Percentiles rank a stretch among this genome's conserved stretches.
These are phyloP conservation scores for Microsporum ferrugineum DNA, from an alignment of 2,329 filamentous ascomycete species.

Conservation along the genomic window DNA sequence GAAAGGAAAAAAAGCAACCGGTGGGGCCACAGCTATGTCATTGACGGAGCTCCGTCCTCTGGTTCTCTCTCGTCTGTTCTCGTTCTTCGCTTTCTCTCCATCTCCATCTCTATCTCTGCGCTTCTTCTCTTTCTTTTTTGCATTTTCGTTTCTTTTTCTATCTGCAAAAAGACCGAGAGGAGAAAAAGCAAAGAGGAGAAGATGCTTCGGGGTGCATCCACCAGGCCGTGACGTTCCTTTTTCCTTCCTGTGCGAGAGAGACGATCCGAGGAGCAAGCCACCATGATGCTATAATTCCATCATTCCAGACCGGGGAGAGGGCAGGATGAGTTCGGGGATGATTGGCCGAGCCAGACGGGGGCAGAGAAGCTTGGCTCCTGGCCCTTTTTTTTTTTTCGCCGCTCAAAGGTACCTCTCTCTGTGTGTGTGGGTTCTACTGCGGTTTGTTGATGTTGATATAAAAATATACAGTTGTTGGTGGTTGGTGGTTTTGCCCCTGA, in stretches of 20 bases:
- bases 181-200: neutral
- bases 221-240: neutral
- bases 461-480: neutral
- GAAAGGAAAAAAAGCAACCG: neutral
- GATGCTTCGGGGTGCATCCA: neutral
- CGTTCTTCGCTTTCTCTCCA: neutral
- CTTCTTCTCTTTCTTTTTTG: neutral
- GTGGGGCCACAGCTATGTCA: slow-evolving; percentile 2
- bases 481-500: neutral
- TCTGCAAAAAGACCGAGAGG: neutral
- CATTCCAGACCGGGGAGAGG: neutral
- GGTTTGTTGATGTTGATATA: neutral
- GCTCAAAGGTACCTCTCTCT: neutral
- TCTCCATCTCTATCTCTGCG: neutral
- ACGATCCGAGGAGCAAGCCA: neutral
- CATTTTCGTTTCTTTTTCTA: neutral
- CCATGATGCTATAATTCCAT: neutral
- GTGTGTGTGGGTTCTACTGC: neutral
- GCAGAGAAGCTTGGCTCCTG: neutral
- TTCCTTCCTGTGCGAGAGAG: neutral
- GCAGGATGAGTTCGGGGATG: neutral
- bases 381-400: neutral
- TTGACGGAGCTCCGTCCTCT: neutral
- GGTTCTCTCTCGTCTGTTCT: neutral
- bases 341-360: neutral